Base-by-base conservation (phyloP, 257 asterid genomes). In the Leonotis leonurus region DNA sequence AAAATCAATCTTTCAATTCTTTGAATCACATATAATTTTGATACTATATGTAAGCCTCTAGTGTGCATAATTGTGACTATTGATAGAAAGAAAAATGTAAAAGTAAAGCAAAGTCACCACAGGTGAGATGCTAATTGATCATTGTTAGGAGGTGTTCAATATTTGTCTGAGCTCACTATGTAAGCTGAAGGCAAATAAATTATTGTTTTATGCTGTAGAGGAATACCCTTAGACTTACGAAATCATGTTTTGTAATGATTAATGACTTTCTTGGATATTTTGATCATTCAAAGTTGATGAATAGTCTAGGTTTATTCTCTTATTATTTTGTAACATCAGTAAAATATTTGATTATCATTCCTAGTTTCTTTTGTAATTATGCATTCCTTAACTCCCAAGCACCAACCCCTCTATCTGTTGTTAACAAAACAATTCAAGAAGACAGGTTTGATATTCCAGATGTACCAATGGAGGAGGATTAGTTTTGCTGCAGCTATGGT, bases 401-500 rank as follows among this genome's bases (percentile, higher is more conserved):
- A 89, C 96, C 93, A 5, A 68, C 83, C 30, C 88, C 88, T 37
- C 50, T 76, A 52, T 83, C 85, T 7, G 83, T 85, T 60, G 79
- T 85, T 27, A 83, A 77, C 55, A 88, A 81, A 77, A 64, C 85
- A 10, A 80, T 88, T 57, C 79, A 82, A 71, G 96, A 90, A 79
- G 98, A 90, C 76, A 83, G 94, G 78, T 83, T 83, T 41, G 94
- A 88, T 67, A 77, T 90, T 71, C 98, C 98, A 1, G 94, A 88
- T 6, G 96, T 90, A 44, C 96, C 94, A n/a, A 90, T 88, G 98
- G 95, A 90, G 72, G 97, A 87, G 74, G 95, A 89, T 62, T 89
- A 63, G 75, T 9, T 11, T 22, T 14, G 27, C 53, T 40, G 41
- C 55, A 52, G 53, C 52, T 22, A 43, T 69, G 44, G 6, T 14